A percentile compares a stretch with the other conserved stretches of the same genome.
These are phyloP conservation scores for Aspergillus tamarii DNA, from an alignment of 2,329 filamentous ascomycete species.

Conservation along the genomic window DNA sequence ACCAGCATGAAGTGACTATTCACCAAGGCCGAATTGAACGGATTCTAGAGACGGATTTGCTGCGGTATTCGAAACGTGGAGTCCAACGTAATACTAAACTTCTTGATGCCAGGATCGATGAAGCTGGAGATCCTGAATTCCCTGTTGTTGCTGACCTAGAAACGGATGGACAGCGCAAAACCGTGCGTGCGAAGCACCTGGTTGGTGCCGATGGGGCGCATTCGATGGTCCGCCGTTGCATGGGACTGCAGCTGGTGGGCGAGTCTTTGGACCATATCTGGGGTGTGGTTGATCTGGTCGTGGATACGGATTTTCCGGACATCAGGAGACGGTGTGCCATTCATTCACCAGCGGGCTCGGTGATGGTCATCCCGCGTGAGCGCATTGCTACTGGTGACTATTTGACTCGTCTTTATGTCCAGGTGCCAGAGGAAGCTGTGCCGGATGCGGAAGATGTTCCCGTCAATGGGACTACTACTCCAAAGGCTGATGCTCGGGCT, in stretches of 20 bases:
- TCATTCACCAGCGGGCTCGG: slow-evolving; percentile 72
- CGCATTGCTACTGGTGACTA: slow-evolving; percentile 64
- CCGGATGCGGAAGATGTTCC: slow-evolving; percentile 24
- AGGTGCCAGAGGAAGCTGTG: slow-evolving; percentile 39
- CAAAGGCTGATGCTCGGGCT: slow-evolving; percentile 62
- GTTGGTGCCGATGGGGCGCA: slow-evolving; percentile 73
- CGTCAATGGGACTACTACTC: slow-evolving; percentile 36
- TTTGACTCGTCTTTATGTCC: slow-evolving; percentile 68
- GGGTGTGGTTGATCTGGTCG: slow-evolving; percentile 76
- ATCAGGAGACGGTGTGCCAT: slow-evolving; percentile 80
- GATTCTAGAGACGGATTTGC: slow-evolving; percentile 68
- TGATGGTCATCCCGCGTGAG: slow-evolving; percentile 79
- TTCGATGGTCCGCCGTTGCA: slow-evolving; percentile 65
- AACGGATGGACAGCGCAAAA: slow-evolving; percentile 29
- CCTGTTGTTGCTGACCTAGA: slow-evolving; percentile 40
- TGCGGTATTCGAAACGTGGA: slow-evolving; percentile 59
- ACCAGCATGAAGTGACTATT: slow-evolving; percentile 70
- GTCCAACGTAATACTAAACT: slow-evolving; percentile 70
- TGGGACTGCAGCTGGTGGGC: slow-evolving; percentile 58
- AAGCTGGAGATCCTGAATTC: slow-evolving; percentile 46
- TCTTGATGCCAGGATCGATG: slow-evolving; percentile 62
- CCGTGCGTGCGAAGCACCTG: slow-evolving; percentile 68
- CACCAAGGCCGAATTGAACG: slow-evolving; percentile 74
- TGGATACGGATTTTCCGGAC: slow-evolving; percentile 74
- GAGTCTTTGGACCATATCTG: slow-evolving; percentile 73